Evolutionary conservation across 257 asterid species (phyloP), one percentile per base, ranked within the genome.

Genomic region (Striga asiatica): DNA sequence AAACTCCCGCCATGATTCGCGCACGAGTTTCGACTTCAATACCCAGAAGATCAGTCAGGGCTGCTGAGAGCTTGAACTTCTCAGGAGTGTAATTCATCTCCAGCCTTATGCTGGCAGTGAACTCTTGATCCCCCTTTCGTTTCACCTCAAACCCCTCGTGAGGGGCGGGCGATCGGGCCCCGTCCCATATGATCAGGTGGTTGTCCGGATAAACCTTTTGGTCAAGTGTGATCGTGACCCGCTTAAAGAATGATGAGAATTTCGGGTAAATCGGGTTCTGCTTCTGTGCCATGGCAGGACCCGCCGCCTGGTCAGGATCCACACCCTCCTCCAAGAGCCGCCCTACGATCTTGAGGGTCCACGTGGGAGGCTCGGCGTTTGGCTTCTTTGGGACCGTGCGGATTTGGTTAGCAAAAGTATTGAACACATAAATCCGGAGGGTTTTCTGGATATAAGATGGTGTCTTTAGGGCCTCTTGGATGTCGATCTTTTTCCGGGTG

Each of bases 111-210:
- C 82, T 82, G 9, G 72, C 91, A 0, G 83, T 79, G 65, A 84
- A 88, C 66, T 92, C 99, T 72, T 82, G 94, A 50, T 92, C 94
- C 52, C 99, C 99, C 64, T 76, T 88, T 74, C 99, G 71, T 70
- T 85, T 92, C 47, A 88, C 91, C 80, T 92, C 97, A 14, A 92
- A 92, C n/a, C 99, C 99, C 61, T 88, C 97, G 3, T 92, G 97
- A n/a, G 91, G 84, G 42, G 84, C 88, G 51, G 97, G 92, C 9
- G 93, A 68, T 56, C 95, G 80, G 24, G 89, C 77, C 69, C 84
- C 73, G 50, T 92, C 97, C 99, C 99, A 92, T 22, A 81, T 69
- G 21, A 92, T 92, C 62, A 83, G 61, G 78, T 88, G 94, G 84
- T 85, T 85, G 50, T 85, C 94, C 24, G 95, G 97, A 75, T 81